Percentiles rank a stretch among this genome's conserved stretches.
Conservation (phyloP, 129 eudicot genomes). For the Cynara cardunculus region DNA sequence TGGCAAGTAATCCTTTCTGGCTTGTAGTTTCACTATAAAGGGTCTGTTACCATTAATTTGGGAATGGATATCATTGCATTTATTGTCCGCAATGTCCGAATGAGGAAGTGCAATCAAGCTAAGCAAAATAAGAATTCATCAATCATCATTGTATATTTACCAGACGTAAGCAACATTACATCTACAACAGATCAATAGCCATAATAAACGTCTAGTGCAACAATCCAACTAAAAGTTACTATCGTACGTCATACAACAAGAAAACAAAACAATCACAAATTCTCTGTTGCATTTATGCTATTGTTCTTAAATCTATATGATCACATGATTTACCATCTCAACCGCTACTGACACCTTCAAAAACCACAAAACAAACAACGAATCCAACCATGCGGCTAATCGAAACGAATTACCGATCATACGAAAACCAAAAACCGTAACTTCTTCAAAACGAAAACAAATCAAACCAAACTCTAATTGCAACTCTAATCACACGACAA, state of each 20-base stretch:
- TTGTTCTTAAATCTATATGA: neutral
- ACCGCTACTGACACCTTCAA: conserved; percentile 1
- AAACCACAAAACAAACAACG: neutral
- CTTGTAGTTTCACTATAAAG: neutral
- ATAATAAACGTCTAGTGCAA: neutral
- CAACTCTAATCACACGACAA: neutral
- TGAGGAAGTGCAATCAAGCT: neutral
- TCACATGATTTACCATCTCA: neutral
- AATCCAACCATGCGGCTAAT: neutral
- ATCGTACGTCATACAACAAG: neutral
- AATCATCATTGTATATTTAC: neutral
- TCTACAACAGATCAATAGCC: neutral
- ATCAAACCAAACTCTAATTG: conserved; percentile 3
- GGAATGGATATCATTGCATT: neutral
- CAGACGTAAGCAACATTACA: neutral
- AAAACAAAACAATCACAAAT: neutral
- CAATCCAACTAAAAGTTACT: neutral
- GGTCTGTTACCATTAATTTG: neutral
- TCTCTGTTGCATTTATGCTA: neutral
- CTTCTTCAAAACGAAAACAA: neutral
- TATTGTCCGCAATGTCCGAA: neutral
- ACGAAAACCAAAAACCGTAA: neutral
- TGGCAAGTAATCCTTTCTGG: neutral
- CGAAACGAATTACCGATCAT: neutral
- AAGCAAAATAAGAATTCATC: neutral